These are phyloP conservation scores for Brettanomyces anomalus DNA, from an alignment of 805 yeast species.

Conservation along the genomic window DNA sequence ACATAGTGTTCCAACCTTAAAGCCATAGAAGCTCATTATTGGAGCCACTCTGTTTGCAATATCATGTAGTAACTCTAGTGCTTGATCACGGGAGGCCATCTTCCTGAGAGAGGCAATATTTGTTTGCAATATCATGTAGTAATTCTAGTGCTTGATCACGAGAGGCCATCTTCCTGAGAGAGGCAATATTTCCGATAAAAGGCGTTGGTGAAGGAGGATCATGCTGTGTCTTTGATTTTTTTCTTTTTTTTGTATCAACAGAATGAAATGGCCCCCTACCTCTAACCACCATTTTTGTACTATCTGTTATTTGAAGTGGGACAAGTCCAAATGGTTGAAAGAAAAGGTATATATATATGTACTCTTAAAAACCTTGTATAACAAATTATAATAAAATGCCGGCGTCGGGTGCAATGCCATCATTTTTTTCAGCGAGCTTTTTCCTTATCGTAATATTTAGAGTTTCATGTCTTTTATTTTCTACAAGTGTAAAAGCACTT, in stretches of 20 bases:
- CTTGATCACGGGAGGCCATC: constrained; percentile 36
- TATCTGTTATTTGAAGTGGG: no score
- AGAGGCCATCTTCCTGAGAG: constrained; percentile 36
- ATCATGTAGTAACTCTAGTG: constrained; percentile 53
- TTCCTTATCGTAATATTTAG: no score
- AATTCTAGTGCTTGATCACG: constrained; percentile 46
- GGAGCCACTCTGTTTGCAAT: constrained; percentile 70
- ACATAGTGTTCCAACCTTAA: constrained; percentile 57
- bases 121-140: constrained; percentile 57
- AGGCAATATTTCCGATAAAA: constrained; percentile 27
- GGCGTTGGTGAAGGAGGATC: constrained; percentile 25
- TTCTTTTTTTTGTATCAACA: constrained; percentile 1
- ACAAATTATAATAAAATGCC: no score
- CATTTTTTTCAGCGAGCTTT: no score
- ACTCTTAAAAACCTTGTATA: no score
- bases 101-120: constrained; percentile 43
- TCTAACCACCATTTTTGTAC: constrained; percentile 22
- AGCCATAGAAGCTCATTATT: constrained; percentile 56
- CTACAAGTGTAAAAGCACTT: no score
- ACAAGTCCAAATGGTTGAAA: no score
- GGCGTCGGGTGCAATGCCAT: no score
- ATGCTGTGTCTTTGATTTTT: constrained; percentile 6
- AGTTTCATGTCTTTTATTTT: no score
- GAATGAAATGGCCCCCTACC: constrained; percentile 14
- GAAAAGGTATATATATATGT: no score